phyloP scores from a whole-genome alignment of 345 rosid species.

The Camelina neglecta region DNA sequence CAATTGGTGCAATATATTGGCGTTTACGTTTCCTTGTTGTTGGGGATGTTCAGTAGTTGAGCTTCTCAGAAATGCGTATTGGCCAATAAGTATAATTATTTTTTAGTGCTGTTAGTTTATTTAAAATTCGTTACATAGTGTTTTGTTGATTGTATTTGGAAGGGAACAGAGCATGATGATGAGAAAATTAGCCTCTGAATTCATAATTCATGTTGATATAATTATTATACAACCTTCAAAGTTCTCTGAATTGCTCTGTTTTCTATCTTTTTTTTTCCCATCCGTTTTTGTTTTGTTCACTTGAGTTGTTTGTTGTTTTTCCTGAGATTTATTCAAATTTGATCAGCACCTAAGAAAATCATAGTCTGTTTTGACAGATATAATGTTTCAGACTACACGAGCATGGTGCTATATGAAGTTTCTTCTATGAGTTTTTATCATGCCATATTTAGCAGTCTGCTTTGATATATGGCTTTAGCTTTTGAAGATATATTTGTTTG shows the following conservation, averaged over 20 bases:
- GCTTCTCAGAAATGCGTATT: slow-evolving; percentile 21
- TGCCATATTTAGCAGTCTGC: slow-evolving; percentile 18
- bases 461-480: slow-evolving; percentile 13
- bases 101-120: not conserved
- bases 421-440: slow-evolving; percentile 14
- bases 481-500: slow-evolving; percentile 1
- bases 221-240: slow-evolving; percentile 44
- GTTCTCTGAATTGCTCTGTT: slow-evolving; percentile 50
- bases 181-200: slow-evolving; percentile 40
- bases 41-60: slow-evolving; percentile 27
- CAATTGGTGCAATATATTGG: slow-evolving; percentile 44
- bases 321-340: not conserved
- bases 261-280: not conserved
- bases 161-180: slow-evolving; percentile 40
- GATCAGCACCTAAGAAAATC: slow-evolving; percentile 43
- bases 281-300: not conserved
- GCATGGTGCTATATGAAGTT: slow-evolving; percentile 45
- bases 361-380: slow-evolving; percentile 39
- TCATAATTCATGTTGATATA: slow-evolving; percentile 42
- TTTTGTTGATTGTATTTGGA: not conserved
- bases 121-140: not conserved
- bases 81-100: slow-evolving; percentile 20
- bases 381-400: slow-evolving; percentile 47
- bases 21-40: slow-evolving; percentile 20
- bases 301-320: too few relatives aligned